Percentiles rank a stretch among this genome's conserved stretches.
These are phyloP conservation scores for Russula sp. DNA, from an alignment of 768 basidiomycete species.

Conservation along the genomic window DNA sequence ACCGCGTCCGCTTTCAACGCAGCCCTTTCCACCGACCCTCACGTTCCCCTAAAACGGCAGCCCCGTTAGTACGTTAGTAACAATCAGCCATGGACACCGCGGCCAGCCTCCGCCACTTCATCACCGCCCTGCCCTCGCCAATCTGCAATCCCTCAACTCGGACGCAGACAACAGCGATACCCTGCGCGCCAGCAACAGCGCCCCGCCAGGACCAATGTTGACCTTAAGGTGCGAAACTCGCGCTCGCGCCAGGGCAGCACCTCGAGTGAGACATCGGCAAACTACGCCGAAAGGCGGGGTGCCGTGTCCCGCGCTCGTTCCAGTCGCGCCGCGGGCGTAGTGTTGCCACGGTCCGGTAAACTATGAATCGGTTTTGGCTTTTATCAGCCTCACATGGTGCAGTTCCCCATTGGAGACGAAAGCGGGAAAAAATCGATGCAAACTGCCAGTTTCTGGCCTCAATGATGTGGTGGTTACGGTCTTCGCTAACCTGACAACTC, in stretches of 20 bases:
- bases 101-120: not conserved
- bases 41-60: slow-evolving; percentile 22
- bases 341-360: too few species aligned
- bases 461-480: too few species aligned
- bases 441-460: too few species aligned
- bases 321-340: slow-evolving; percentile 30
- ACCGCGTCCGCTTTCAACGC: not conserved
- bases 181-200: slow-evolving; percentile 21
- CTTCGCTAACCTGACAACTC: too few species aligned
- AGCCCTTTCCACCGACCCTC: slow-evolving; percentile 9
- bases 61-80: slow-evolving; percentile 14
- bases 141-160: slow-evolving; percentile 15
- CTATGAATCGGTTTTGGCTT: too few species aligned
- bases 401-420: too few species aligned
- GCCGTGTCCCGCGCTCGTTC: slow-evolving; percentile 44
- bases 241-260: slow-evolving; percentile 74
- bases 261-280: slow-evolving; percentile 68
- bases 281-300: slow-evolving; percentile 55
- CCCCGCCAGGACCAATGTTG: slow-evolving; percentile 12
- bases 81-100: not conserved
- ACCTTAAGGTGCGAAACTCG: slow-evolving; percentile 82
- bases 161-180: slow-evolving; percentile 17
- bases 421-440: too few species aligned
- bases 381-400: too few species aligned
- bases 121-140: not conserved